phyloP scores from a whole-genome alignment of 257 asterid genomes.

The Primulina tabacum region DNA sequence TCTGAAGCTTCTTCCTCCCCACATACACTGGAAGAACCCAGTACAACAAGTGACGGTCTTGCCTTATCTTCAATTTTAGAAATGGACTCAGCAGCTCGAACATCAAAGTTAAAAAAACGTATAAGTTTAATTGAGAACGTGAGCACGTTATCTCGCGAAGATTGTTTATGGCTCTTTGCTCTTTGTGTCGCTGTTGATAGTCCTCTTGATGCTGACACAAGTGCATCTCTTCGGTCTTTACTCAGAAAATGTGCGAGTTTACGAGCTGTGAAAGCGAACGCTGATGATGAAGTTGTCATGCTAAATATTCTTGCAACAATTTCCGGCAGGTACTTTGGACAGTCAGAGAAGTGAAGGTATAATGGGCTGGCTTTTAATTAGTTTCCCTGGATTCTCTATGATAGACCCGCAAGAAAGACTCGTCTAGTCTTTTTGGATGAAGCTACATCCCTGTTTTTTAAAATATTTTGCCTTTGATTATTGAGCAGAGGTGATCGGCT shows the following conservation, averaged over 20 bases:
- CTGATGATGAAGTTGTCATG: slow-evolving; percentile 67
- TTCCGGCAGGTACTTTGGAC: slow-evolving; percentile 84
- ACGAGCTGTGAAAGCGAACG: slow-evolving; percentile 60
- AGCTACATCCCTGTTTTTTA: neutral
- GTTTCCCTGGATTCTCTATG: too few species aligned
- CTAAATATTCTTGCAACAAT: slow-evolving; percentile 67
- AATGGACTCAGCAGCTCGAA: slow-evolving; percentile 74
- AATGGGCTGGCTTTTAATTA: neutral
- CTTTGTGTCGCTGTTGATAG: slow-evolving; percentile 73
- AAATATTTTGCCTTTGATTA: neutral
- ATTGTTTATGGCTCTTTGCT: slow-evolving; percentile 73
- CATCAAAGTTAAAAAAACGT: slow-evolving; percentile 54
- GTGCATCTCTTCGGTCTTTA: slow-evolving; percentile 75
- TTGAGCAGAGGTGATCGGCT: neutral
- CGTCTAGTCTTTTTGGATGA: neutral
- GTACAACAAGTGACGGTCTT: slow-evolving; percentile 36
- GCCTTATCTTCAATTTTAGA: slow-evolving; percentile 52
- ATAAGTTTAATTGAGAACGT: slow-evolving; percentile 45
- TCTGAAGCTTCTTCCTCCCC: slow-evolving; percentile 30
- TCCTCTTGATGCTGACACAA: slow-evolving; percentile 73
- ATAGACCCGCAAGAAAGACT: too few species aligned
- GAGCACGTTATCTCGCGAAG: slow-evolving; percentile 41
- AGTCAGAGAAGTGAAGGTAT: slow-evolving; percentile 46
- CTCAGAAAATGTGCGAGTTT: slow-evolving; percentile 77
- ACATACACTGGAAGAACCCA: slow-evolving; percentile 21